Percentiles rank a stretch among this genome's conserved stretches.
Conservation (phyloP, 345 rosid species). For the Rhizophora mangle region DNA sequence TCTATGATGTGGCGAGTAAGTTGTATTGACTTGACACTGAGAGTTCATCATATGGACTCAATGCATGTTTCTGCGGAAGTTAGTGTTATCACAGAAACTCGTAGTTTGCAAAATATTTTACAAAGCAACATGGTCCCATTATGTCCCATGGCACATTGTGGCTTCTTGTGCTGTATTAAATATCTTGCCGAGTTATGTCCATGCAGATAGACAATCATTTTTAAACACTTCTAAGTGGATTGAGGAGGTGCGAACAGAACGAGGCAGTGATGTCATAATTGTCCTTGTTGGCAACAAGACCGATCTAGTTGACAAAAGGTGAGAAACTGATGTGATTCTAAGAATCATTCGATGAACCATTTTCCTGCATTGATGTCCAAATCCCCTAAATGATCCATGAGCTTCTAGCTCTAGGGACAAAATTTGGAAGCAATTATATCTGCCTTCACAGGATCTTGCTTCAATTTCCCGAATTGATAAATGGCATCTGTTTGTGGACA, state of each 20-base stretch:
- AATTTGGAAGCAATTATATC: too few species aligned
- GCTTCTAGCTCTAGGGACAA: too few species aligned
- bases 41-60: not conserved
- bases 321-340: not conserved
- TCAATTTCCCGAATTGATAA: not conserved
- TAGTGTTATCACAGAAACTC: not conserved
- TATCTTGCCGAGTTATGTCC: constrained; percentile 7
- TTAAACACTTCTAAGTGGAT: constrained; percentile 91
- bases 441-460: too few species aligned
- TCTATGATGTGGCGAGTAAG: constrained; percentile 91
- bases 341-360: too few species aligned
- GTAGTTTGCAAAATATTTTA: not conserved
- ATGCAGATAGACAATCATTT: constrained; percentile 81
- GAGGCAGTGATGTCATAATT: constrained; percentile 85
- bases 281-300: constrained; percentile 93
- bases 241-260: constrained; percentile 85
- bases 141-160: not conserved
- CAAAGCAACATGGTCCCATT: not conserved
- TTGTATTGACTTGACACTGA: constrained; percentile 6
- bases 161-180: not conserved
- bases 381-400: too few species aligned
- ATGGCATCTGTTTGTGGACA: not conserved
- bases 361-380: too few species aligned
- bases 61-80: not conserved
- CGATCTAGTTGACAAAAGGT: constrained; percentile 50